Evolutionary conservation across 2,329 filamentous ascomycete species (phyloP), one percentile per base, ranked within the genome.

Genomic region (Laburnicola sp.): DNA sequence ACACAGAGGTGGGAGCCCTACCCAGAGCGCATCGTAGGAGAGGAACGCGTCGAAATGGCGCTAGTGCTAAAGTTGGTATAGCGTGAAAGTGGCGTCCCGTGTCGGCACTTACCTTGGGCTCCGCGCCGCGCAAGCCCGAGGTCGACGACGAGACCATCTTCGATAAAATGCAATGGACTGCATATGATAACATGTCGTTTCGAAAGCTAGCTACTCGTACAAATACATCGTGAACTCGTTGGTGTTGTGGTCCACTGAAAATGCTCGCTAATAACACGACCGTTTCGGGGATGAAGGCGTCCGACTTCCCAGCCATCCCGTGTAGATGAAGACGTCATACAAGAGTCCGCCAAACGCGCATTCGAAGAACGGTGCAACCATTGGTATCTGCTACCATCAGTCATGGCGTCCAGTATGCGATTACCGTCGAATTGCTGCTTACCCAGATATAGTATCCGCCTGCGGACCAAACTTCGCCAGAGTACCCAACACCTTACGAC

Each of bases 381-480:
- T 87, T 0, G 87, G 87, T 21, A 90, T 81, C 85, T 86, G 38
- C 9, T 3, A 25, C 57, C 28, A 58, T 47, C 34, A 47, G 36
- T n/a, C 28, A 27, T 26, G 6, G 34, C 3, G 16, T 4, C 4
- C 21, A 26, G 28, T 25, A 36, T 36, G 46, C n/a, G 34, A 30
- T 23, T 10, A 11, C 16, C 4, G 16, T 0, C 7, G 34, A 57
- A 38, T 36, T 25, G 22, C 16, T 34, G 50, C 75, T 58, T 73
- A 86, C 83, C 86, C 86, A 90, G 66, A 89, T 89, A 65, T 89
- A 91, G 64, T 89, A 87, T 9, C 78, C 78, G 2, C 86, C 86
- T 1, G 84, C 82, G n/a, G 77, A 79, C 83, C 85, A 90, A 0
- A 89, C 86, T 43, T 86, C 80, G 42, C 69, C 70, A 0, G 85